Evolutionary conservation across 2,329 filamentous ascomycete genomes (phyloP).

Genomic region (Ophioceras dolichostomum): DNA sequence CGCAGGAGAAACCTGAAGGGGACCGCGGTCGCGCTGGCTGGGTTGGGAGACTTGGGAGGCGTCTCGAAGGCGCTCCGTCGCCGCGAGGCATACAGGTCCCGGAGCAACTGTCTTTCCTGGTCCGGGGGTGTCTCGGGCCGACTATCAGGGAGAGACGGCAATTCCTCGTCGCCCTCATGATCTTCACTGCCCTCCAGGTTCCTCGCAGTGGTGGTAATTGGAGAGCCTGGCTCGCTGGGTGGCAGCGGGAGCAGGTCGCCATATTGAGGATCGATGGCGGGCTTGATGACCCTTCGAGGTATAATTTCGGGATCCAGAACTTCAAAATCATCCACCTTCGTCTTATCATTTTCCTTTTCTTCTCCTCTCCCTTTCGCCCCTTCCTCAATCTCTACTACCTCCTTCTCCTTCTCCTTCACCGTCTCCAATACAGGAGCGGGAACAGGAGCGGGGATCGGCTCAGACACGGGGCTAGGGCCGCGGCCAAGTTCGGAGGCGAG

Average conservation of each 20-base stretch:
- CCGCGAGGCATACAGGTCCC: slow-evolving; percentile 31
- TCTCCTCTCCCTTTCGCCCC: no score
- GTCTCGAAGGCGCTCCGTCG: slow-evolving; percentile 35
- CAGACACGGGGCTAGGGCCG: no score
- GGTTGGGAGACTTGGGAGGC: slow-evolving; percentile 25
- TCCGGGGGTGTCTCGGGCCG: slow-evolving; percentile 44
- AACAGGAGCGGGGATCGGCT: no score
- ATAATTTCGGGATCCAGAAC: slow-evolving; percentile 47
- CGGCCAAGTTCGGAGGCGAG: no score
- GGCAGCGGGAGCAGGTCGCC: slow-evolving; percentile 53
- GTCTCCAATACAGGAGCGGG: no score
- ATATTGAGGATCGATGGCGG: slow-evolving; percentile 54
- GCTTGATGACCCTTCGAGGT: slow-evolving; percentile 43
- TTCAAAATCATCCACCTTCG: slow-evolving; percentile 17
- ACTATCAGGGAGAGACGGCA: slow-evolving; percentile 47
- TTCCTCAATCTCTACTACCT: no score
- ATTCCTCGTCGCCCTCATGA: slow-evolving; percentile 19
- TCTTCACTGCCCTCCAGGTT: no score
- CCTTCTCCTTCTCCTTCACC: no score
- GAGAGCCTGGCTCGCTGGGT: slow-evolving; percentile 43
- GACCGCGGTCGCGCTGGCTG: slow-evolving; percentile 44
- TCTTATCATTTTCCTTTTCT: no score
- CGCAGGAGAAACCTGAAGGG: slow-evolving; percentile 42
- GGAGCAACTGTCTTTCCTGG: slow-evolving; percentile 25
- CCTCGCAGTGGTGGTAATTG: no score